Conservation (phyloP, 1,139 yeast genomes). For the Geotrichum bryndzae region DNA sequence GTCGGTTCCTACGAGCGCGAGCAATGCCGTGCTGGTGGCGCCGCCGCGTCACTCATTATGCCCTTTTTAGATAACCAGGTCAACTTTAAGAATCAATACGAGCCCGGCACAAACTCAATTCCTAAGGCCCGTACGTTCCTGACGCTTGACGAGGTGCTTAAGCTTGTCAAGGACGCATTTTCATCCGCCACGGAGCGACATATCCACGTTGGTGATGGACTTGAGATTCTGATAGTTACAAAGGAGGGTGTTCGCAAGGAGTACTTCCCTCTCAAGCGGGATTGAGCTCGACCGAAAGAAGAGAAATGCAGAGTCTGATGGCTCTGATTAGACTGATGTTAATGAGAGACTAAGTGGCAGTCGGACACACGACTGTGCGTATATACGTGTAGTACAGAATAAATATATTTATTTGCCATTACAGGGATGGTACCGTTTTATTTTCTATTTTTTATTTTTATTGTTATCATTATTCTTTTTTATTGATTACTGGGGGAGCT, state of each 20-base stretch:
- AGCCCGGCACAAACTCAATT: slow-evolving; percentile 61
- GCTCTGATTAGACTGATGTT: neutral
- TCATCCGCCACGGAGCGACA: slow-evolving; percentile 97
- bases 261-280: slow-evolving; percentile 81
- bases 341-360: neutral
- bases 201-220: slow-evolving; percentile 94
- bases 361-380: neutral
- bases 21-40: slow-evolving; percentile 96
- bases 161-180: slow-evolving; percentile 87
- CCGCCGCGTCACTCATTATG: slow-evolving; percentile 93
- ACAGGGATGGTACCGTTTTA: neutral
- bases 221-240: slow-evolving; percentile 83
- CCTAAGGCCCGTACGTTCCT: slow-evolving; percentile 59
- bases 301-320: neutral
- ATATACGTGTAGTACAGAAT: slow-evolving; percentile 7
- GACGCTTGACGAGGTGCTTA: slow-evolving; percentile 74
- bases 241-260: slow-evolving; percentile 87
- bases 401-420: slow-evolving; percentile 13
- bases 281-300: slow-evolving; percentile 39
- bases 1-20: slow-evolving; percentile 97
- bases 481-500: slow-evolving; percentile 55
- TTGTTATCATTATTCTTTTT: neutral
- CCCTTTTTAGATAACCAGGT: slow-evolving; percentile 98
- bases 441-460: neutral
- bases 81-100: slow-evolving; percentile 84